Conservation (phyloP, 2,329 filamentous ascomycete genomes). For the Arthrobotrys conoides region DNA sequence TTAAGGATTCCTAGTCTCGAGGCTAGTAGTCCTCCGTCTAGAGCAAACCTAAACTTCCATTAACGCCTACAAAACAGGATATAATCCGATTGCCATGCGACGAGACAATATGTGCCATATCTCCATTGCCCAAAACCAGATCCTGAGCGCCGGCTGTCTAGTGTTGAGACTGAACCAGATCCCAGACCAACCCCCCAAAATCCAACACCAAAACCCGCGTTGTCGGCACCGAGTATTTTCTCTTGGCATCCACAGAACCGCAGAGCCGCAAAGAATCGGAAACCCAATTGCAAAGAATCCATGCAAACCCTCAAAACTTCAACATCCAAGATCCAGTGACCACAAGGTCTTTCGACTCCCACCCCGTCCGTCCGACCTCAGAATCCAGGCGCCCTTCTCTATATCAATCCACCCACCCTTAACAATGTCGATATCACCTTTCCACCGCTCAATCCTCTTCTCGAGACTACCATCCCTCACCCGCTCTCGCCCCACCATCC, state of each 20-base stretch:
- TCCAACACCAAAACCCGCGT: constrained; percentile 39
- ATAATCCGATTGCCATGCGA: too few species aligned
- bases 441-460: constrained; percentile 61
- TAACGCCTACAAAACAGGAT: too few species aligned
- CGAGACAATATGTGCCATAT: too few species aligned
- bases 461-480: constrained; percentile 50
- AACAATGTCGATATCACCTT: constrained; percentile 58
- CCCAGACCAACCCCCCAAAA: background rate
- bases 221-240: constrained; percentile 33
- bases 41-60: too few species aligned
- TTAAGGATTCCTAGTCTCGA: too few species aligned
- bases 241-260: constrained; percentile 37
- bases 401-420: background rate
- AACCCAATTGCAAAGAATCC: background rate
- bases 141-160: too few species aligned
- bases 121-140: too few species aligned
- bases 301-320: constrained; percentile 20
- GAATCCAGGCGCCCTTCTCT: background rate
- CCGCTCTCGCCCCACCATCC: constrained; percentile 37
- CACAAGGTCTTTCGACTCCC: too few species aligned
- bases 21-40: too few species aligned
- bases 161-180: too few species aligned
- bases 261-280: constrained; percentile 9
- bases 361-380: background rate
- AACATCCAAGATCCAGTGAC: background rate